phyloP scores from a whole-genome alignment of 202 grass and related monocot species.

The Schoenoplectus tabernaemontani region DNA sequence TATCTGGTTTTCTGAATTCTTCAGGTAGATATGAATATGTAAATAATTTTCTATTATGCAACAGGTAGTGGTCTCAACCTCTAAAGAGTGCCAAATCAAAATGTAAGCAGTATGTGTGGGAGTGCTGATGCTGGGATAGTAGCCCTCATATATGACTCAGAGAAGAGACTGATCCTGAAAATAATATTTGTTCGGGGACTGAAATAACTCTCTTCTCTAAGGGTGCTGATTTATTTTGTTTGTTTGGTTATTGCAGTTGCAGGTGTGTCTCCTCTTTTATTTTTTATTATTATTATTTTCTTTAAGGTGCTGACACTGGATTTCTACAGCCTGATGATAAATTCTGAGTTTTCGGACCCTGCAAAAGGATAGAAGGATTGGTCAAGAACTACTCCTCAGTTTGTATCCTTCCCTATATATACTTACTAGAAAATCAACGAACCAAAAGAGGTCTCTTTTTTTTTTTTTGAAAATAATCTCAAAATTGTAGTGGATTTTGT shows the following conservation, averaged over 20 bases:
- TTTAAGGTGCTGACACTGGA: constrained; percentile 13
- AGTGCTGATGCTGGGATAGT: constrained; percentile 59
- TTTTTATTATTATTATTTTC: no score
- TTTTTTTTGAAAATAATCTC: no score
- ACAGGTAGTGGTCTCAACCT: constrained; percentile 77
- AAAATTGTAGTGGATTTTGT: neutral
- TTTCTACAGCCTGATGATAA: constrained; percentile 63
- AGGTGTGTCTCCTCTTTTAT: neutral
- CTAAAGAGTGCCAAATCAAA: constrained; percentile 69
- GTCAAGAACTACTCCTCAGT: constrained; percentile 94
- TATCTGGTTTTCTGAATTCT: neutral
- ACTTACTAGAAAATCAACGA: constrained; percentile 85
- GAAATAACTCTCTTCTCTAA: constrained; percentile 70
- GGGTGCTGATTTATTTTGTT: constrained; percentile 32
- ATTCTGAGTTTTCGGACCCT: constrained; percentile 77
- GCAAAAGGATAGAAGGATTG: constrained; percentile 52
- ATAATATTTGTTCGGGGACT: constrained; percentile 59
- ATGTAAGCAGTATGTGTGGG: constrained; percentile 87
- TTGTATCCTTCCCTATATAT: constrained; percentile 89
- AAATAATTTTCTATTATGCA: neutral
- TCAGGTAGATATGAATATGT: neutral
- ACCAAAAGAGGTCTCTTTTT: constrained; percentile 55
- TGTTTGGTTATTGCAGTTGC: neutral
- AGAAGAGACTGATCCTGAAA: constrained; percentile 74
- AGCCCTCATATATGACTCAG: constrained; percentile 54